Conservation (phyloP, 495 filamentous ascomycete species). For the Podospora fimiseda region DNA sequence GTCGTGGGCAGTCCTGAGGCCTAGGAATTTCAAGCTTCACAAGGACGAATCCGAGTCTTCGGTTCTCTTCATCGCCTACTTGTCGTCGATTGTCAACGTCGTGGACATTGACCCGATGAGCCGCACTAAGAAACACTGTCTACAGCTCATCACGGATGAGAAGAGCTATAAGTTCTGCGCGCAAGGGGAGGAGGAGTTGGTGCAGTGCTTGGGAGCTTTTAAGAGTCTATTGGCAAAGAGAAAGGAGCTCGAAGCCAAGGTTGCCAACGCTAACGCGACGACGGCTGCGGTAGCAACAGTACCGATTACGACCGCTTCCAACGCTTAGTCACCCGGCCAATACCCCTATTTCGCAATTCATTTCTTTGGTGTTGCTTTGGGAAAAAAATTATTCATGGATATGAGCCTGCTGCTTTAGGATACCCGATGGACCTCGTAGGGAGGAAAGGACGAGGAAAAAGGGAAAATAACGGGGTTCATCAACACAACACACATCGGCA, state of each 20-base stretch:
- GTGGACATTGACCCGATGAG: constrained; percentile 88
- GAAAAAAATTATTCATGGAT: background rate
- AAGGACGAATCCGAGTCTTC: constrained; percentile 91
- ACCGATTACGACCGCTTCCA: background rate
- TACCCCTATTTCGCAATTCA: background rate
- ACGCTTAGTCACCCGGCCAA: background rate
- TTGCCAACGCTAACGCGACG: too few species aligned
- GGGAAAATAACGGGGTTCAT: background rate
- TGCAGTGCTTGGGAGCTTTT: constrained; percentile 79
- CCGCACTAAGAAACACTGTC: constrained; percentile 73
- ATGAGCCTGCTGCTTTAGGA: background rate
- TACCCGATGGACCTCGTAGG: background rate
- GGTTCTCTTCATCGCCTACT: constrained; percentile 71
- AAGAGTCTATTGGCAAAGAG: constrained; percentile 81
- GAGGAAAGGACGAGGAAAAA: background rate
- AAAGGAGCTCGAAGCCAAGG: constrained; percentile 44
- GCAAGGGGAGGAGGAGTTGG: constrained; percentile 70
- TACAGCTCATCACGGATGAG: constrained; percentile 93
- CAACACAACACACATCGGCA: background rate
- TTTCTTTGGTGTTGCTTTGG: background rate
- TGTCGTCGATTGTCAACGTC: constrained; percentile 78
- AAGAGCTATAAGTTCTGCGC: constrained; percentile 87
- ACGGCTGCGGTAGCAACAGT: constrained; percentile 13
- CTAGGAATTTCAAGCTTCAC: constrained; percentile 81
- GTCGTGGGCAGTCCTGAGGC: constrained; percentile 86